Evolutionary conservation across 495 filamentous ascomycete genomes (phyloP).

Genomic region (Aspergillus sclerotioniger): DNA sequence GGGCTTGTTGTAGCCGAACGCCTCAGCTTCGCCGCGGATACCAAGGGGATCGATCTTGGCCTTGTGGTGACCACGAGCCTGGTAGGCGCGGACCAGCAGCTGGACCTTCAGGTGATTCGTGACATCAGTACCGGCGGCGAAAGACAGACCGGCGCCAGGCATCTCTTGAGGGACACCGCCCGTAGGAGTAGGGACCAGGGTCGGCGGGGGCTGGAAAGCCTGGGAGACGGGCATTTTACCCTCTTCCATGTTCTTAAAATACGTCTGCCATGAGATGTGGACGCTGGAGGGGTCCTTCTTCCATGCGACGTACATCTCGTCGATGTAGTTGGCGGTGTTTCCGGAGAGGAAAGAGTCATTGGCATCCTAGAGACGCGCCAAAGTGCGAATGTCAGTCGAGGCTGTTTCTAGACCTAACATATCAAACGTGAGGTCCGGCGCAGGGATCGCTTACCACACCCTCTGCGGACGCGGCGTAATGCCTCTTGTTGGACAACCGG

Average conservation of each 20-base stretch:
- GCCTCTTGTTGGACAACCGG: slow-evolving; percentile 37
- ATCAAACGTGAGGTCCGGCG: background rate
- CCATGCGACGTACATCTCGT: slow-evolving; percentile 99
- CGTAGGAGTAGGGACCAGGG: slow-evolving; percentile 74
- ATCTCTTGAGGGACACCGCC: slow-evolving; percentile 75
- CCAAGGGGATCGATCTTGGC: slow-evolving; percentile 95
- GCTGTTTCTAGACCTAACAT: background rate
- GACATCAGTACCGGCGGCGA: slow-evolving; percentile 75
- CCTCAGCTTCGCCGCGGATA: slow-evolving; percentile 81
- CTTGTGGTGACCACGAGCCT: slow-evolving; percentile 97
- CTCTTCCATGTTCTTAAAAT: slow-evolving; percentile 98
- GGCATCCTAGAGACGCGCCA: slow-evolving; percentile 57
- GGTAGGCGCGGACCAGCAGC: slow-evolving; percentile 92
- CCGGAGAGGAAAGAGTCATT: slow-evolving; percentile 94
- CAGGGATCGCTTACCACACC: slow-evolving; percentile 35
- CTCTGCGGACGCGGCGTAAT: slow-evolving; percentile 59
- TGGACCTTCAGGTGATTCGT: slow-evolving; percentile 98
- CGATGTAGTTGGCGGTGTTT: slow-evolving; percentile 96
- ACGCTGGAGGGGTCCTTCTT: slow-evolving; percentile 90
- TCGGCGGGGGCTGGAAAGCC: slow-evolving; percentile 94
- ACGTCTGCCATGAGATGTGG: slow-evolving; percentile 97
- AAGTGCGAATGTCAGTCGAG: slow-evolving; percentile 26
- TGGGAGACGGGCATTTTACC: slow-evolving; percentile 96
- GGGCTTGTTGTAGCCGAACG: slow-evolving; percentile 83
- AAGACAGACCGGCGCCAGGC: slow-evolving; percentile 63